Evolutionary conservation across 352 stramenopile genomes (phyloP).

Genomic region (Phytophthora pistaciae): DNA sequence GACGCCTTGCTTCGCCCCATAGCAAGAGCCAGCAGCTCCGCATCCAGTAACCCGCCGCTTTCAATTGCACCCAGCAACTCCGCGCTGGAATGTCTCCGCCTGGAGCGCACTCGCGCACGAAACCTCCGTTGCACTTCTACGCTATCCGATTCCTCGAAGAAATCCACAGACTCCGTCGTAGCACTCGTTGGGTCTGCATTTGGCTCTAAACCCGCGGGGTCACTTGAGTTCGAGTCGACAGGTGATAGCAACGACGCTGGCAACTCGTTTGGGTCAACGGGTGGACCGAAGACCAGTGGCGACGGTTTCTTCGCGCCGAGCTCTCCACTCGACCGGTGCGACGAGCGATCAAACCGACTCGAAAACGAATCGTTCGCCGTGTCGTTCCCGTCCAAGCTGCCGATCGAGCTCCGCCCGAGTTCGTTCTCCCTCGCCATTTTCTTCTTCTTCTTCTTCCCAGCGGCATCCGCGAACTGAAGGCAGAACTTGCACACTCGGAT

Average conservation of each 20-base stretch:
- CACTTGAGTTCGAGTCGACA: conserved; percentile 42
- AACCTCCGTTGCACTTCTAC: conserved; percentile 27
- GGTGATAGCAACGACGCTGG: conserved; percentile 32
- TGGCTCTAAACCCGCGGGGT: conserved; percentile 22
- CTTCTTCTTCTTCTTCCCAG: conserved; percentile 42
- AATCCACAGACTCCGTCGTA: conserved; percentile 30
- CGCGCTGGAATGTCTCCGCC: conserved; percentile 60
- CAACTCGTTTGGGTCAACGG: conserved; percentile 28
- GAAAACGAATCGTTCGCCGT: conserved; percentile 20
- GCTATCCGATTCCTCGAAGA: conserved; percentile 38
- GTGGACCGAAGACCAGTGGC: conserved; percentile 47
- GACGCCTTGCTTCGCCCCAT: conserved; percentile 24
- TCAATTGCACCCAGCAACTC: conserved; percentile 77
- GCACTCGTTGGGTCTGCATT: conserved; percentile 10
- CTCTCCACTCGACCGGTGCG: conserved; percentile 28
- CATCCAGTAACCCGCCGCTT: conserved; percentile 56
- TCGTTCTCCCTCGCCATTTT: conserved; percentile 18
- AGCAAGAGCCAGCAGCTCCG: conserved; percentile 38
- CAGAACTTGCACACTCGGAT: conserved; percentile 88
- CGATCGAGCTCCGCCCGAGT: conserved; percentile 18
- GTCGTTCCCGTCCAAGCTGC: conserved; percentile 34
- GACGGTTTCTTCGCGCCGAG: conserved; percentile 34
- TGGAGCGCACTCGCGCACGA: conserved; percentile 14
- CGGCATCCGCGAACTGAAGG: conserved; percentile 52
- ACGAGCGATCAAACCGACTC: conserved; percentile 34